phyloP scores from a whole-genome alignment of 805 yeast genomes.

The Pachysolen tannophilus region DNA sequence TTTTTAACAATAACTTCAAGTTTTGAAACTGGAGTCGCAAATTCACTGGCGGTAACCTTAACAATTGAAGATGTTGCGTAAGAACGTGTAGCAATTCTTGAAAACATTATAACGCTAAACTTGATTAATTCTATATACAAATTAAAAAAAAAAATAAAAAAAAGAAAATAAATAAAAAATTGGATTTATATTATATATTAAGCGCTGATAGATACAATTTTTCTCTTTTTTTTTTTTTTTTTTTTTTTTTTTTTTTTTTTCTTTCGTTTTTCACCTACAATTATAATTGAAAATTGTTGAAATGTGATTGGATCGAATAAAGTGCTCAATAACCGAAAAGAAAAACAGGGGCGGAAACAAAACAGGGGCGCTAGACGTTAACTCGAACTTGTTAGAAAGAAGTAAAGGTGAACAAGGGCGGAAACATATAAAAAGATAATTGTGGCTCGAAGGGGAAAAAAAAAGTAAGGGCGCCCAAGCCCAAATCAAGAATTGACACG shows the following conservation, averaged over 20 bases:
- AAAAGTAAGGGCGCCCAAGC: too few species aligned
- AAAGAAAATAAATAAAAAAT: not conserved
- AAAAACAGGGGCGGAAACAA: too few species aligned
- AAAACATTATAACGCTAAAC: constrained; percentile 18
- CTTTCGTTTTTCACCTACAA: too few species aligned
- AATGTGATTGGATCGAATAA: constrained; percentile 13
- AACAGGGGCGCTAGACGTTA: too few species aligned
- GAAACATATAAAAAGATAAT: too few species aligned
- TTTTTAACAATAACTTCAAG: constrained; percentile 70
- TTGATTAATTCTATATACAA: not conserved
- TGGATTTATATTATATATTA: constrained; percentile 6
- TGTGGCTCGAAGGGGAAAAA: too few species aligned
- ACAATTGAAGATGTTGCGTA: constrained; percentile 32
- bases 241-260: too few species aligned
- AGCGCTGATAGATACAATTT: constrained; percentile 1
- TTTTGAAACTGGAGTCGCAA: constrained; percentile 61
- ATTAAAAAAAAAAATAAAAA: not conserved
- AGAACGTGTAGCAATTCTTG: constrained; percentile 22
- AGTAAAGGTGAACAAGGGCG: too few species aligned
- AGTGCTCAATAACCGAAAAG: too few species aligned
- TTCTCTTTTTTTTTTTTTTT: too few species aligned
- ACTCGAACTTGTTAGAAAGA: too few species aligned
- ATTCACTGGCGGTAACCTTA: constrained; percentile 47
- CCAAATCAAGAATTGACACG: too few species aligned
- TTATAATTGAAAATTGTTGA: constrained; percentile 12